phyloP scores from a whole-genome alignment of 2,329 filamentous ascomycete genomes.

The Ambrosiella beaveri region DNA sequence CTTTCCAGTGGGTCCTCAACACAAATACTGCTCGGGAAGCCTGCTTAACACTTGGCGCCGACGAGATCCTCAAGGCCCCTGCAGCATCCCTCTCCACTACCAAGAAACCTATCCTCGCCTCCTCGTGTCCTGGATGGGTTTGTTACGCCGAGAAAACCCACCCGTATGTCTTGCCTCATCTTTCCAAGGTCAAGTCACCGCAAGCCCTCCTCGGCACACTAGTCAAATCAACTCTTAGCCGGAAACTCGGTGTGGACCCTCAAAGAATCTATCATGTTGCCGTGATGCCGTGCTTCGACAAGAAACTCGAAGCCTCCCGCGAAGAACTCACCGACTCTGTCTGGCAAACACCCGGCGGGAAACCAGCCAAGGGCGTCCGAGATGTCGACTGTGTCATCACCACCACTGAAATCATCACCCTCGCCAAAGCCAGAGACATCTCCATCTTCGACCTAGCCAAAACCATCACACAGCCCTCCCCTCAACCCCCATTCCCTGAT shows the following conservation, averaged over 20 bases:
- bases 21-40: slow-evolving; percentile 72
- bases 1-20: slow-evolving; percentile 79
- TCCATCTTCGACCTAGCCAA: slow-evolving; percentile 49
- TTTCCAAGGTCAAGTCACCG: slow-evolving; percentile 82
- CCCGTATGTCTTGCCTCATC: slow-evolving; percentile 75
- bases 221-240: slow-evolving; percentile 70
- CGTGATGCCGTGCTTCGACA: slow-evolving; percentile 98
- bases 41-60: slow-evolving; percentile 61
- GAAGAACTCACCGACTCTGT: slow-evolving; percentile 72
- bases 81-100: slow-evolving; percentile 14
- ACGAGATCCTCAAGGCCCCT: slow-evolving; percentile 40
- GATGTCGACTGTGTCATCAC: slow-evolving; percentile 98
- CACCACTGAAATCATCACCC: slow-evolving; percentile 79
- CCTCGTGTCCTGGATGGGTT: slow-evolving; percentile 92
- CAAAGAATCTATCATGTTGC: slow-evolving; percentile 85
- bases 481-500: slow-evolving; percentile 55
- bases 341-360: slow-evolving; percentile 39
- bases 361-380: slow-evolving; percentile 41
- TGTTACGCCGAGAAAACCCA: slow-evolving; percentile 99
- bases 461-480: slow-evolving; percentile 28
- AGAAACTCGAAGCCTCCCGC: slow-evolving; percentile 90
- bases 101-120: slow-evolving; percentile 53
- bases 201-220: slow-evolving; percentile 84
- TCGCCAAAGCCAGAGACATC: slow-evolving; percentile 64
- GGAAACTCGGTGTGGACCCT: slow-evolving; percentile 51